phyloP scores from a whole-genome alignment of 768 basidiomycete species.

The Tremella fuciformis region DNA sequence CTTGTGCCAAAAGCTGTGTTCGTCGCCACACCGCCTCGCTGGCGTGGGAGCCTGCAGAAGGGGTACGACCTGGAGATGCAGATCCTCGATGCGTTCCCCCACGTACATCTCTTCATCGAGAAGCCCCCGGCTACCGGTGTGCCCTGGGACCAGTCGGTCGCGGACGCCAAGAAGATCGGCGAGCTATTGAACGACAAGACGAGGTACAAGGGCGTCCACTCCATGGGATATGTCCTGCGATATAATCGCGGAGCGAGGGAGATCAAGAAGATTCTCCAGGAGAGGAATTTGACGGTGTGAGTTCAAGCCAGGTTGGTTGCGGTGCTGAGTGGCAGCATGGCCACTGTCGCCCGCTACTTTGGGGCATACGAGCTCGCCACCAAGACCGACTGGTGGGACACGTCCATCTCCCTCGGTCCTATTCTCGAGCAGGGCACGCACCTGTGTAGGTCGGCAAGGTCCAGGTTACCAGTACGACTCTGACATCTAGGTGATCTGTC shows the following conservation, averaged over 20 bases:
- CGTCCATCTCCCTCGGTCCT: conserved; percentile 44
- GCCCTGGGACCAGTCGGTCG: conserved; percentile 46
- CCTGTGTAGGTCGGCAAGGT: conserved; percentile 64
- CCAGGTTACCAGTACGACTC: background rate
- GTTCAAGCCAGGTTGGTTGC: background rate
- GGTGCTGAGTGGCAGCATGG: conserved; percentile 24
- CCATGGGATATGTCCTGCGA: conserved; percentile 69
- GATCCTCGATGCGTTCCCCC: conserved; percentile 78
- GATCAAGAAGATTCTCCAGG: conserved; percentile 91
- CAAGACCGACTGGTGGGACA: conserved; percentile 50
- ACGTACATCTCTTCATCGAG: conserved; percentile 81
- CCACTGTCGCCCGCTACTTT: conserved; percentile 33
- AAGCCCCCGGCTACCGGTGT: conserved; percentile 85
- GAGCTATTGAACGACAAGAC: conserved; percentile 67
- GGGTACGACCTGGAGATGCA: conserved; percentile 81
- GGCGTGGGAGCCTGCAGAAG: conserved; percentile 68
- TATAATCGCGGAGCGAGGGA: conserved; percentile 87
- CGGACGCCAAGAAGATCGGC: conserved; percentile 67
- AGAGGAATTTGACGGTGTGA: conserved; percentile 79
- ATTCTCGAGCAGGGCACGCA: conserved; percentile 64
- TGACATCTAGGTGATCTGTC: conserved; percentile 61
- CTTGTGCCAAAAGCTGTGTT: conserved; percentile 64
- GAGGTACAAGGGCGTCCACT: conserved; percentile 21
- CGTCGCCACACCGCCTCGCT: conserved; percentile 86
- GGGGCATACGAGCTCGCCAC: conserved; percentile 38